Conservation (phyloP, 2,329 filamentous ascomycete species). For the Thielaviopsis populi region DNA sequence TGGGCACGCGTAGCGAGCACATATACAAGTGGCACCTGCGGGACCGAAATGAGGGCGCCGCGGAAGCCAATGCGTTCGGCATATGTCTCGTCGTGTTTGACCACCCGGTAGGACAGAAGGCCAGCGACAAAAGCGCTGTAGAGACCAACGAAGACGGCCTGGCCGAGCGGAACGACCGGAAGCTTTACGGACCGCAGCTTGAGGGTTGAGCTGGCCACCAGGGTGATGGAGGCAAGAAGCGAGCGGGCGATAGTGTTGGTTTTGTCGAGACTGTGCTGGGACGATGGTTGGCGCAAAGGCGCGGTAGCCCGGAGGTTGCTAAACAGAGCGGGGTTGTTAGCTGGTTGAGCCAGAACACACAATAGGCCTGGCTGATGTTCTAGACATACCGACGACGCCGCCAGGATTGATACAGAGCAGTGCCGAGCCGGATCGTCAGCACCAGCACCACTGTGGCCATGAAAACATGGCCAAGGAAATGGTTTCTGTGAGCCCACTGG, state of each 20-base stretch:
- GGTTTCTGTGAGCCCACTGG: constrained; percentile 15
- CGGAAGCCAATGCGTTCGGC: constrained; percentile 53
- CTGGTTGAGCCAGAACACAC: background rate
- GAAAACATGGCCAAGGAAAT: constrained; percentile 13
- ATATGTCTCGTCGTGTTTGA: constrained; percentile 39
- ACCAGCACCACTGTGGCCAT: constrained; percentile 5
- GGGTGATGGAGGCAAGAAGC: constrained; percentile 41
- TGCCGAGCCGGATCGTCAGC: constrained; percentile 3
- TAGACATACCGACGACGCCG: constrained; percentile 13
- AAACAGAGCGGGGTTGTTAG: background rate
- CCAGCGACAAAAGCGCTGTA: constrained; percentile 46
- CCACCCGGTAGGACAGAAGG: constrained; percentile 37
- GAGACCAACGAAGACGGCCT: constrained; percentile 35
- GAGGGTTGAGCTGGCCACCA: constrained; percentile 42
- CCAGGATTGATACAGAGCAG: constrained; percentile 2
- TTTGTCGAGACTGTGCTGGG: constrained; percentile 37
- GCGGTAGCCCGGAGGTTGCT: constrained; percentile 32
- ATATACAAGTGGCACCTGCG: constrained; percentile 49
- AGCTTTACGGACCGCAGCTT: constrained; percentile 37
- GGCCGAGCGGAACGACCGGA: constrained; percentile 43
- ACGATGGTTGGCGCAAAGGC: constrained; percentile 27
- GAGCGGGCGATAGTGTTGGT: constrained; percentile 37
- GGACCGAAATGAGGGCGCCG: constrained; percentile 50
- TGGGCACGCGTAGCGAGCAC: constrained; percentile 46
- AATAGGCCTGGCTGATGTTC: background rate